These are phyloP conservation scores for Tolypocladium guangdongense DNA, from an alignment of 2,329 filamentous ascomycete species.

Conservation along the genomic window DNA sequence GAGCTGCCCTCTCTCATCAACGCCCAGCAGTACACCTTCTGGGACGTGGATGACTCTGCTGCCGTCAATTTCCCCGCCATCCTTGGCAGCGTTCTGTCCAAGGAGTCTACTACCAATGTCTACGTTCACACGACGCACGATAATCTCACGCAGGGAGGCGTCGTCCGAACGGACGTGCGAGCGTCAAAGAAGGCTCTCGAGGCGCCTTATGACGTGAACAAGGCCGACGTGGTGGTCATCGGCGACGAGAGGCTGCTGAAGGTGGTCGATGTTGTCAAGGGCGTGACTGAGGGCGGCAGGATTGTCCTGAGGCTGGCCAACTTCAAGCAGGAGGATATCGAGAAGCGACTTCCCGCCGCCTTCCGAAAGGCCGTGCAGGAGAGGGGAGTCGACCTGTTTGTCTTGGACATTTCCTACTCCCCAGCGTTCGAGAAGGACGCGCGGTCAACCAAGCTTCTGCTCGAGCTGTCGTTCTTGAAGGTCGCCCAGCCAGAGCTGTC, in stretches of 20 bases:
- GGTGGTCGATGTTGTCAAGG: slow-evolving; percentile 62
- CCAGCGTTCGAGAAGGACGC: slow-evolving; percentile 57
- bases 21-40: slow-evolving; percentile 83
- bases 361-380: slow-evolving; percentile 62
- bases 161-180: slow-evolving; percentile 74
- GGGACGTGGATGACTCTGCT: slow-evolving; percentile 71
- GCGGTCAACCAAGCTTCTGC: slow-evolving; percentile 53
- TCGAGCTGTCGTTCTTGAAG: slow-evolving; percentile 76
- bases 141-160: slow-evolving; percentile 63
- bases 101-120: slow-evolving; percentile 56
- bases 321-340: slow-evolving; percentile 78
- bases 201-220: slow-evolving; percentile 68
- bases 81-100: slow-evolving; percentile 51
- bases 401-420: slow-evolving; percentile 62
- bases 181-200: slow-evolving; percentile 75
- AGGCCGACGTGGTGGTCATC: slow-evolving; percentile 70
- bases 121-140: slow-evolving; percentile 51
- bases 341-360: slow-evolving; percentile 67
- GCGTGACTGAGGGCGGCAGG: slow-evolving; percentile 58
- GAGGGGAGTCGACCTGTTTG: slow-evolving; percentile 59
- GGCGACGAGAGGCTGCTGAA: slow-evolving; percentile 71
- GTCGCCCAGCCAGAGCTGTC: slow-evolving; percentile 59
- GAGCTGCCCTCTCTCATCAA: slow-evolving; percentile 35
- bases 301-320: slow-evolving; percentile 67
- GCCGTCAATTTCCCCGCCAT: slow-evolving; percentile 53